Evolutionary conservation across 2,329 filamentous ascomycete species (phyloP).

Genomic region (Claviceps fusiformis): DNA sequence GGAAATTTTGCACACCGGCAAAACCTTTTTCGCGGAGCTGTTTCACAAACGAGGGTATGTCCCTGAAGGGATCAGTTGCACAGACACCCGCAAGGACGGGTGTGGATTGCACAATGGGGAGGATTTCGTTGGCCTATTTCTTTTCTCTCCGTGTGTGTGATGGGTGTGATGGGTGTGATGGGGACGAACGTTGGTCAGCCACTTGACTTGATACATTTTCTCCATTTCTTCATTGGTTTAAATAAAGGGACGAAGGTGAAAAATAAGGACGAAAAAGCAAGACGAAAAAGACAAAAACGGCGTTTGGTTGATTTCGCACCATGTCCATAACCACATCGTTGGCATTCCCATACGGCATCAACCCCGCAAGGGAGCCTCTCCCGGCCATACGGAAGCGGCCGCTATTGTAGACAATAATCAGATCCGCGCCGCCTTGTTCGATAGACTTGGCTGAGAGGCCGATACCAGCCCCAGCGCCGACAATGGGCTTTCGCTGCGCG

Average conservation of each 20-base stretch:
- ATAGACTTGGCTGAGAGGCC: conserved; percentile 59
- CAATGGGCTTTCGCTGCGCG: conserved; percentile 40
- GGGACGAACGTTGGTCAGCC: too few species aligned
- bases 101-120: conserved; percentile 48
- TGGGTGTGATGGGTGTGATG: too few species aligned
- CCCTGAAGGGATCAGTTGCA: conserved; percentile 54
- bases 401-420: conserved; percentile 62
- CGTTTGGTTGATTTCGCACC: conserved; percentile 22
- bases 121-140: conserved; percentile 47
- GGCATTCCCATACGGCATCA: conserved; percentile 60
- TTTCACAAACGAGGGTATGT: conserved; percentile 44
- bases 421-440: conserved; percentile 52
- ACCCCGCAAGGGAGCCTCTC: conserved; percentile 50
- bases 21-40: conserved; percentile 51
- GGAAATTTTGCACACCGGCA: conserved; percentile 60
- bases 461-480: conserved; percentile 58
- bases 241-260: not conserved
- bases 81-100: conserved; percentile 60
- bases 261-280: not conserved
- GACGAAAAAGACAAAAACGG: not conserved
- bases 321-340: conserved; percentile 59
- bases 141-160: too few species aligned
- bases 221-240: not conserved
- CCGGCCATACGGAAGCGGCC: conserved; percentile 63
- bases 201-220: too few species aligned